phyloP scores from a whole-genome alignment of 345 rosid genomes.

The Erodium maritimum region DNA sequence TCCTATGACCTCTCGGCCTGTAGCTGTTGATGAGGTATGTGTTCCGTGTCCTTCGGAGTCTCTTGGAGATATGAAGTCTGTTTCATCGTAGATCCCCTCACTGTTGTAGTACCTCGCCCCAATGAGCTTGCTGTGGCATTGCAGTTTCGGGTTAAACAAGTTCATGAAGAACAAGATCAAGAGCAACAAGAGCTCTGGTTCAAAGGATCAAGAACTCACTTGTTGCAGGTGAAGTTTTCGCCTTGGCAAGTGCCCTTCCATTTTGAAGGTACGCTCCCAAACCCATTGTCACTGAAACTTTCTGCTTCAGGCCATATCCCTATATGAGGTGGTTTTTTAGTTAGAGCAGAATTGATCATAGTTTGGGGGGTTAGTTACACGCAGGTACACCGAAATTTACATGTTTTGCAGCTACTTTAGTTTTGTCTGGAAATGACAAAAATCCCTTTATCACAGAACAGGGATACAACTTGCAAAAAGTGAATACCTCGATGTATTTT shows the following conservation, averaged over 20 bases:
- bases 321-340: too few species aligned
- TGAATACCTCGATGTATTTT: too few species aligned
- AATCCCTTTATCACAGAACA: too few species aligned
- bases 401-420: too few species aligned
- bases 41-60: constrained; percentile 13
- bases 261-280: constrained; percentile 33
- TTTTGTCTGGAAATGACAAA: too few species aligned
- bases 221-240: constrained; percentile 41
- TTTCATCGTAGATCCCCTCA: background rate
- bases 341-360: too few species aligned
- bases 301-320: constrained; percentile 37
- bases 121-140: constrained; percentile 7
- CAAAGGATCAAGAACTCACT: constrained; percentile 15
- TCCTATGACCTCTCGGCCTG: constrained; percentile 12
- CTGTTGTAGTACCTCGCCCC: constrained; percentile 8
- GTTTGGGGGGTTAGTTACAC: too few species aligned
- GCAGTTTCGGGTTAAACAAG: too few species aligned
- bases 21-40: constrained; percentile 24
- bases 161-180: too few species aligned
- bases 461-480: too few species aligned
- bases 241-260: constrained; percentile 37
- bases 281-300: constrained; percentile 28
- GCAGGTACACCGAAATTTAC: too few species aligned
- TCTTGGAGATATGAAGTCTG: constrained; percentile 9
- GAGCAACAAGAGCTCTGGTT: too few species aligned